Evolutionary conservation across 2,329 filamentous ascomycete species (phyloP).

Genomic region (Immersiporthe knoxdaviesiana): DNA sequence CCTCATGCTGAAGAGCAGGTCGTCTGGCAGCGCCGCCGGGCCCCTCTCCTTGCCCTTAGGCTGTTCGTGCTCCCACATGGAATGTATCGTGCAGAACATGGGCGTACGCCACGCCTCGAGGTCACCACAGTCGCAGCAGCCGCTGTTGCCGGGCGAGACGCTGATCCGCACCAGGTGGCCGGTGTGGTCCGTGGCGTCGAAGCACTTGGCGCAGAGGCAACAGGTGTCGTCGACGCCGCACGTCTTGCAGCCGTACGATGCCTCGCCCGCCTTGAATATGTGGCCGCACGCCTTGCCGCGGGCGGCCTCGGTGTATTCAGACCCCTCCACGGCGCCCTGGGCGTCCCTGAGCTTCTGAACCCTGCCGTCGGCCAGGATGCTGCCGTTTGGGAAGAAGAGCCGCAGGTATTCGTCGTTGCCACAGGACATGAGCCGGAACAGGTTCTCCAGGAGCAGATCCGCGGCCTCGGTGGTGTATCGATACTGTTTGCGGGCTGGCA

Average conservation of each 20-base stretch:
- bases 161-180: conserved; percentile 90
- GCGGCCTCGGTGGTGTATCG: conserved; percentile 75
- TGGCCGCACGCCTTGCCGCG: conserved; percentile 94
- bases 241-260: conserved; percentile 91
- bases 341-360: conserved; percentile 80
- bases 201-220: conserved; percentile 91
- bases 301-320: conserved; percentile 91
- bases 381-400: conserved; percentile 81
- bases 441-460: conserved; percentile 71
- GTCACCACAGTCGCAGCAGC: conserved; percentile 97
- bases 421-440: conserved; percentile 86
- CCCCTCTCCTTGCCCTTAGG: conserved; percentile 65
- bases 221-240: conserved; percentile 95
- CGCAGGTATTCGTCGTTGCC: conserved; percentile 74
- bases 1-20: conserved; percentile 75
- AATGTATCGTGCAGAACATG: conserved; percentile 92
- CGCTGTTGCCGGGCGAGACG: conserved; percentile 87
- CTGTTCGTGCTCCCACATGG: conserved; percentile 56
- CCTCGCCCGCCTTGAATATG: conserved; percentile 94
- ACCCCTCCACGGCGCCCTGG: conserved; percentile 89
- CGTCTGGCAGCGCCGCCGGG: conserved; percentile 66
- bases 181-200: conserved; percentile 92
- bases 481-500: conserved; percentile 74
- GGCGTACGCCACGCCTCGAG: conserved; percentile 90
- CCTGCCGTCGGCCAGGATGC: conserved; percentile 56